Percentiles rank a stretch among this genome's conserved stretches.
These are phyloP conservation scores for Psophocarpus tetragonolobus DNA, from an alignment of 306 rosid genomes.

Conservation along the genomic window DNA sequence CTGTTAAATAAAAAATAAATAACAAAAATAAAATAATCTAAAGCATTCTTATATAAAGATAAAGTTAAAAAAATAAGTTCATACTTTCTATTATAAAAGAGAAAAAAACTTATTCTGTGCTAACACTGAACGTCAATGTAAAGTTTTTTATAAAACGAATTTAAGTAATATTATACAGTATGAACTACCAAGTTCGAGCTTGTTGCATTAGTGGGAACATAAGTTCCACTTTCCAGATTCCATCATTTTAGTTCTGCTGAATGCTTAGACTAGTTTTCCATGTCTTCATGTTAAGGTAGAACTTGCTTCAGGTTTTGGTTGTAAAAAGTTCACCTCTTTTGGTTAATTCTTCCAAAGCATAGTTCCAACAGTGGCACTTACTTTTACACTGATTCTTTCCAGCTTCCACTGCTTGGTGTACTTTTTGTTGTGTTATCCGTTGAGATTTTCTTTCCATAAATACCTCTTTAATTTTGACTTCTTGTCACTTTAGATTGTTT, in stretches of 20 bases:
- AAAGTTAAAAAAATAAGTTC: too few relatives aligned
- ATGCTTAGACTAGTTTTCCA: too few relatives aligned
- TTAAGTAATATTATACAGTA: neutral
- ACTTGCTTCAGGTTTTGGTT: slow-evolving; percentile 1
- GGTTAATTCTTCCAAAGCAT: neutral
- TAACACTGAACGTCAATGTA: too few relatives aligned
- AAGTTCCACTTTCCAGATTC: slow-evolving; percentile 8
- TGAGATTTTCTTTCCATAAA: too few relatives aligned
- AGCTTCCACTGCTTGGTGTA: neutral
- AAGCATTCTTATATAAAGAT: too few relatives aligned
- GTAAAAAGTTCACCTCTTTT: neutral
- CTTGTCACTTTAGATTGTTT: neutral
- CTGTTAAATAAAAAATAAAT: too few relatives aligned
- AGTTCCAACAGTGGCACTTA: neutral
- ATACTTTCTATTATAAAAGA: too few relatives aligned
- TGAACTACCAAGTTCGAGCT: neutral
- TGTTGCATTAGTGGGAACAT: neutral
- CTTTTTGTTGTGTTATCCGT: neutral
- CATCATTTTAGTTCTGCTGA: neutral
- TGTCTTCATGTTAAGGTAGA: too few relatives aligned
- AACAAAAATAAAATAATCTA: too few relatives aligned
- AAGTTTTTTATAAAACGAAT: too few relatives aligned
- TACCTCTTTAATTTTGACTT: too few relatives aligned
- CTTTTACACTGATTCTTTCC: neutral
- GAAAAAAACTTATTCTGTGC: too few relatives aligned